Percentiles rank a stretch among this genome's conserved stretches.
These are phyloP conservation scores for Penicillium oxalicum DNA, from an alignment of 2,329 filamentous ascomycete species.

Conservation along the genomic window DNA sequence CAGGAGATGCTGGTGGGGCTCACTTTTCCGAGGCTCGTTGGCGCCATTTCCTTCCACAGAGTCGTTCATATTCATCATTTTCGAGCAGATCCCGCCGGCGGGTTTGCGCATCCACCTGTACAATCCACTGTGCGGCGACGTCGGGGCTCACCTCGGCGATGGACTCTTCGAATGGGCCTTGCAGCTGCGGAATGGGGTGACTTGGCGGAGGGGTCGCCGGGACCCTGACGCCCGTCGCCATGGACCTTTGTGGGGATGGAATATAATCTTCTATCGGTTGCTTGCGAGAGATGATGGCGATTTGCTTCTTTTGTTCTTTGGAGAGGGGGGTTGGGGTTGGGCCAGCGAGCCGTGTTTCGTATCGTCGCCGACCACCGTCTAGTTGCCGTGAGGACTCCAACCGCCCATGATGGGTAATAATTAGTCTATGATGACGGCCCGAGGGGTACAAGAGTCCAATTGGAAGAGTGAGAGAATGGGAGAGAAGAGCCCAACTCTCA, in stretches of 20 bases:
- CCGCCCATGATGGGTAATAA: no score
- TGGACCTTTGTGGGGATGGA: neutral
- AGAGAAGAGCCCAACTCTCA: no score
- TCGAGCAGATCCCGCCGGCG: constrained; percentile 64
- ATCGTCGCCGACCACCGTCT: no score
- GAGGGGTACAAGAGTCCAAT: no score
- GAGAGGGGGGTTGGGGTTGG: no score
- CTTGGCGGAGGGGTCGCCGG: constrained; percentile 18
- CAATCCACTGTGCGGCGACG: constrained; percentile 22
- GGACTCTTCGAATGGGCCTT: constrained; percentile 43
- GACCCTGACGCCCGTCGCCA: no score
- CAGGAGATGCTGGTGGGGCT: constrained; percentile 2
- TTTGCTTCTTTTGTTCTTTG: no score
- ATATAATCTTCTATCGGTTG: neutral
- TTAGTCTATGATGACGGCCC: no score
- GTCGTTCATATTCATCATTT: constrained; percentile 60
- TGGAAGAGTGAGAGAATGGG: no score
- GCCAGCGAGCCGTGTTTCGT: no score
- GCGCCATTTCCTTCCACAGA: constrained; percentile 70
- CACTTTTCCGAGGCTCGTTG: constrained; percentile 60
- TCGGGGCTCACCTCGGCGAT: constrained; percentile 34
- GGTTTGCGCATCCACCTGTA: constrained; percentile 35
- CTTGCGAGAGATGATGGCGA: no score
- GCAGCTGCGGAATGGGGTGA: constrained; percentile 40
- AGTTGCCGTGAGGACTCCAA: no score